Evolutionary conservation across 2,329 filamentous ascomycete species (phyloP), one percentile per base, ranked within the genome.

Genomic region (Calonectria honghensis): DNA sequence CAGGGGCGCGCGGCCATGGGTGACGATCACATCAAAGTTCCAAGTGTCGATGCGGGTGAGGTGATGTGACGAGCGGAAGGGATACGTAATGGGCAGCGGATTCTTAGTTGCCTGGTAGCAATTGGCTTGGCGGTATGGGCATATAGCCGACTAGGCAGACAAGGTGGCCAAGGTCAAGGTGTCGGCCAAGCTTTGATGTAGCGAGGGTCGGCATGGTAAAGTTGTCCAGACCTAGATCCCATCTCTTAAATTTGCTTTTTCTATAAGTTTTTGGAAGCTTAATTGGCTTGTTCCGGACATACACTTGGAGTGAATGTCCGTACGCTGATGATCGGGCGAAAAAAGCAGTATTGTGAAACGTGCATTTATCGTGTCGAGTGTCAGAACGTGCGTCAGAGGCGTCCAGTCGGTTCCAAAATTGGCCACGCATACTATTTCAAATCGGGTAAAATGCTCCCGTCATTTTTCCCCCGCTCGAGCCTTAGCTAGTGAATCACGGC

Each of bases 11-110:
- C n/a, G 61, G 18, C 29, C 14, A 14, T 24, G 41, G 35, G 35
- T 65, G 61, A 41, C 57, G 61, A 65, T 45, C 29, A 16, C 61
- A 31, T 13, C 61, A n/a, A 32, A 6, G 16, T 32, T 64, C 50
- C 61, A 50, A 27, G 29, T 50, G 61, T 50, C 14, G 27, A 35
- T 24, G 29, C 57, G 14, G n/a, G 18, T 16, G 51, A 35, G 52
- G n/a, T n/a, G 39, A 63, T 29, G 35, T 18, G 37, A 41, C 35
- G 16, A 63, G 16, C 5, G 14, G 20, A 27, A 24, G 24, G 41
- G 14, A 14, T 29, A 20, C 35, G 35, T 41, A 16, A 63, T 63
- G 14, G 6, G 24, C 24, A 24, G 6, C 10, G 37, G 24, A 31
- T 13, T 41, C 7, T 11, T 18, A 16, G 14, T 29, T 27, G 14